These are phyloP conservation scores for Sungouiella blattae DNA, from an alignment of 805 yeast genomes.

Conservation along the genomic window DNA sequence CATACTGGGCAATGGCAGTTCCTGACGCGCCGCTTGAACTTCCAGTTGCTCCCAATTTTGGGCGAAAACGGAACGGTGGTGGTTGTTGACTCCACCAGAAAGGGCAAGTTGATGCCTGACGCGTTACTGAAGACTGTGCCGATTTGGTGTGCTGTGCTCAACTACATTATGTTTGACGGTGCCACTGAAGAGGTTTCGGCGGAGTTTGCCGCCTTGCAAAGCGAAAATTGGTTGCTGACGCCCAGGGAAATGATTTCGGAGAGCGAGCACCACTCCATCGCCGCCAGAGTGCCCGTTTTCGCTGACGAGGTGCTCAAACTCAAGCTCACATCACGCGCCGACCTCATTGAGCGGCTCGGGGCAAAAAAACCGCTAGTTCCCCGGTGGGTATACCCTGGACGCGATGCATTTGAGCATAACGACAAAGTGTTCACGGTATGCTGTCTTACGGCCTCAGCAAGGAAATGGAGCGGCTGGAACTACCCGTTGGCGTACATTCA, in stretches of 20 bases:
- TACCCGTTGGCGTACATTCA: conserved; percentile 57
- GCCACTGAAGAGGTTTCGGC: conserved; percentile 3
- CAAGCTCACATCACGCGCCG: conserved; percentile 34
- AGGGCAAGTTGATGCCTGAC: conserved; percentile 85
- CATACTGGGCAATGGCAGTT: conserved; percentile 81
- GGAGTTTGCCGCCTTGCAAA: conserved; percentile 1
- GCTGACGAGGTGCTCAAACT: conserved; percentile 41
- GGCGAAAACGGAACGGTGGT: conserved; percentile 44
- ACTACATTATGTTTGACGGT: conserved; percentile 46
- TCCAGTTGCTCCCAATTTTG: conserved; percentile 60
- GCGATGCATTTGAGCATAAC: not conserved
- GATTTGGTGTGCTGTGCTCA: conserved; percentile 84
- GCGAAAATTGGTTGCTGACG: conserved; percentile 37
- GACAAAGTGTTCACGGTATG: conserved; percentile 6
- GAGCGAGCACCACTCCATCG: conserved; percentile 56
- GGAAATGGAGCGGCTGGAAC: conserved; percentile 8
- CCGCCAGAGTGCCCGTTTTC: conserved; percentile 44
- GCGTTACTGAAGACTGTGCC: conserved; percentile 85
- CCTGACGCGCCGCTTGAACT: conserved; percentile 66
- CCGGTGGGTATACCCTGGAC: conserved; percentile 64
- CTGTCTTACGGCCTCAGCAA: conserved; percentile 14
- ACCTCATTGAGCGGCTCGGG: conserved; percentile 26
- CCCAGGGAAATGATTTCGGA: conserved; percentile 54
- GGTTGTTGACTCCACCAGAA: conserved; percentile 78
- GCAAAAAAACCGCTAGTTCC: conserved; percentile 54